Conservation (phyloP, 2,329 filamentous ascomycete genomes). For the Xylariales sp. region DNA sequence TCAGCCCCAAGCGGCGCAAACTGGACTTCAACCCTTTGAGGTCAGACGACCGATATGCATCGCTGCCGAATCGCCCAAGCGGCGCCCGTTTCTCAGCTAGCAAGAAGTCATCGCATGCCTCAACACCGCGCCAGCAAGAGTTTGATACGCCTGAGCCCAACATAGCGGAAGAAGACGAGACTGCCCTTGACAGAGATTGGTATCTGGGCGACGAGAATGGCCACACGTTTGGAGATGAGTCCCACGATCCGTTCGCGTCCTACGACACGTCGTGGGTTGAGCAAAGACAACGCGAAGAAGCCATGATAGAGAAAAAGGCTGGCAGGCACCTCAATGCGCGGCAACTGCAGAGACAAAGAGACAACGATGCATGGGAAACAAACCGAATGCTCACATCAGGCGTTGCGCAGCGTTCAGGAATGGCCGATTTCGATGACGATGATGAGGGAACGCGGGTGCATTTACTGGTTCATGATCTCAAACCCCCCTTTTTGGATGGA, state of each 20-base stretch:
- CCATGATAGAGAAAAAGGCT: constrained; percentile 75
- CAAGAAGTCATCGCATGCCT: constrained; percentile 8
- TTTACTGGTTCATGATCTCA: constrained; percentile 86
- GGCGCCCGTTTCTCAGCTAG: constrained; percentile 20
- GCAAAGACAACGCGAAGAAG: constrained; percentile 66
- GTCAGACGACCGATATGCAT: constrained; percentile 52
- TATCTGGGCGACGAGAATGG: constrained; percentile 82
- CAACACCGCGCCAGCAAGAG: constrained; percentile 47
- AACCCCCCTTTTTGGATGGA: constrained; percentile 91
- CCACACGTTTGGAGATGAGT: constrained; percentile 83
- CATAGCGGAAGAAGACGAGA: constrained; percentile 63
- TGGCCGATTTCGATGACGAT: constrained; percentile 79
- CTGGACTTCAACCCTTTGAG: constrained; percentile 54
- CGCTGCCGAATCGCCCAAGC: constrained; percentile 39
- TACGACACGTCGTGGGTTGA: constrained; percentile 70
- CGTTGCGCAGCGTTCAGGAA: constrained; percentile 83
- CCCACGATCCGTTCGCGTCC: constrained; percentile 86
- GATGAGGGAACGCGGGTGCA: constrained; percentile 87
- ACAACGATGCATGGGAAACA: constrained; percentile 97
- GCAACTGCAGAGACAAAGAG: constrained; percentile 81
- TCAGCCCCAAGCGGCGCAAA: constrained; percentile 61
- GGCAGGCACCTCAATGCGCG: constrained; percentile 66
- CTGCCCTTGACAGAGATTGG: constrained; percentile 85
- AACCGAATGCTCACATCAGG: constrained; percentile 97
- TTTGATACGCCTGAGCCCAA: constrained; percentile 60